phyloP scores from a whole-genome alignment of 495 filamentous ascomycete species.

The Friedmanniomyces simplex region DNA sequence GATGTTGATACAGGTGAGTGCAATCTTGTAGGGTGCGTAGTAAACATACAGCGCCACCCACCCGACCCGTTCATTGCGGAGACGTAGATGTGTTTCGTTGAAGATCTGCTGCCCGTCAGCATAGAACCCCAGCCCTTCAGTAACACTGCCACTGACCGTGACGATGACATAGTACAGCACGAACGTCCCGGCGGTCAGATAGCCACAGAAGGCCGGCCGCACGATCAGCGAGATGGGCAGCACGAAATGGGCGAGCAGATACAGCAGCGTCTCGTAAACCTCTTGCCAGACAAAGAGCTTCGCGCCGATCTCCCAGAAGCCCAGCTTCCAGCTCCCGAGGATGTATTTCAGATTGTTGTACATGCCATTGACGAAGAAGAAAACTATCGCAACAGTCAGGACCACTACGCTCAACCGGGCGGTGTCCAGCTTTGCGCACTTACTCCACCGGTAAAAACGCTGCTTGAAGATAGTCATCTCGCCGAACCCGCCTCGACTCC shows the following conservation, averaged over 20 bases:
- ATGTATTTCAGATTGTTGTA: slow-evolving; percentile 41
- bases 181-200: slow-evolving; percentile 28
- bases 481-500: slow-evolving; percentile 39
- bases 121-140: not conserved
- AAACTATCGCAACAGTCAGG: slow-evolving; percentile 25
- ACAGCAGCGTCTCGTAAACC: slow-evolving; percentile 40
- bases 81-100: slow-evolving; percentile 38
- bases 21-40: slow-evolving; percentile 36
- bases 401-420: not conserved
- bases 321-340: slow-evolving; percentile 38
- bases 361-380: slow-evolving; percentile 41
- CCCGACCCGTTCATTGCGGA: slow-evolving; percentile 32
- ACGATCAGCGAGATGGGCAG: slow-evolving; percentile 39
- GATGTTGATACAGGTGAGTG: slow-evolving; percentile 35
- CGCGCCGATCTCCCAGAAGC: slow-evolving; percentile 40
- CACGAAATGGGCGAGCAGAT: slow-evolving; percentile 38
- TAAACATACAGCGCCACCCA: slow-evolving; percentile 25
- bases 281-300: slow-evolving; percentile 32
- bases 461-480: slow-evolving; percentile 44
- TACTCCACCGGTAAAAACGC: slow-evolving; percentile 37
- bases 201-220: slow-evolving; percentile 28
- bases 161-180: slow-evolving; percentile 35
- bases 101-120: slow-evolving; percentile 25
- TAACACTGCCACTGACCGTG: not conserved
- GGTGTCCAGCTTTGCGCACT: not conserved